Evolutionary conservation across 1,284 basidiomycete species (phyloP).

Genomic region (Gomphus bonarii): DNA sequence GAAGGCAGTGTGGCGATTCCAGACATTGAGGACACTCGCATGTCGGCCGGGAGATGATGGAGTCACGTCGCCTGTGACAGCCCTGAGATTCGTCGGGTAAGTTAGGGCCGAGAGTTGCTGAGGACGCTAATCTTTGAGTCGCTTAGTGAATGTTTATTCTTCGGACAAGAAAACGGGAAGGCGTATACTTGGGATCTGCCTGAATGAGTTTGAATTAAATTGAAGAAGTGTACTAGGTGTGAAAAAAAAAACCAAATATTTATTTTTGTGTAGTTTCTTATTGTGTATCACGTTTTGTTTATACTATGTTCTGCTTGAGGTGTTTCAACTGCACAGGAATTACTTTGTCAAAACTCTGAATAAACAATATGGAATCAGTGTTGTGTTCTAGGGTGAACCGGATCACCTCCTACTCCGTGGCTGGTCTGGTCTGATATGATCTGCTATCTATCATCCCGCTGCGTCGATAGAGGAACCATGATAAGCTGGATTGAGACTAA

Average conservation of each 20-base stretch:
- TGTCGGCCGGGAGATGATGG: constrained; percentile 26
- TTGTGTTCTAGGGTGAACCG: too few species aligned
- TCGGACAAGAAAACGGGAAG: constrained; percentile 58
- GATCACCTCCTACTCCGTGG: too few species aligned
- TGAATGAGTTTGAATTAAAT: constrained; percentile 25
- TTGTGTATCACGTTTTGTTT: neutral
- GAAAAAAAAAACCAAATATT: too few species aligned
- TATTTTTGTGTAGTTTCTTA: neutral
- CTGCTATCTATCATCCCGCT: too few species aligned
- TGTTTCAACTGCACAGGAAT: neutral
- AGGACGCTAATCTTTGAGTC: neutral
- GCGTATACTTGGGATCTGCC: constrained; percentile 54
- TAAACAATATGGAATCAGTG: too few species aligned
- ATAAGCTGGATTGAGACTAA: too few species aligned
- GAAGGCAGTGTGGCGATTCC: constrained; percentile 62
- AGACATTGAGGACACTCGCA: constrained; percentile 53
- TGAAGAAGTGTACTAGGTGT: neutral
- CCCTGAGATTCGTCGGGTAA: constrained; percentile 62
- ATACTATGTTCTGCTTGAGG: neutral
- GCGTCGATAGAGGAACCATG: too few species aligned
- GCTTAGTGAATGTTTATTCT: constrained; percentile 47
- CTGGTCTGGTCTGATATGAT: too few species aligned
- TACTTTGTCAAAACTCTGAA: too few species aligned
- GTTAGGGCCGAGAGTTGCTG: constrained; percentile 19
- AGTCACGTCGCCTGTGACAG: constrained; percentile 34